phyloP scores from a whole-genome alignment of 2,329 filamentous ascomycete species.

The Diaporthe amygdali region DNA sequence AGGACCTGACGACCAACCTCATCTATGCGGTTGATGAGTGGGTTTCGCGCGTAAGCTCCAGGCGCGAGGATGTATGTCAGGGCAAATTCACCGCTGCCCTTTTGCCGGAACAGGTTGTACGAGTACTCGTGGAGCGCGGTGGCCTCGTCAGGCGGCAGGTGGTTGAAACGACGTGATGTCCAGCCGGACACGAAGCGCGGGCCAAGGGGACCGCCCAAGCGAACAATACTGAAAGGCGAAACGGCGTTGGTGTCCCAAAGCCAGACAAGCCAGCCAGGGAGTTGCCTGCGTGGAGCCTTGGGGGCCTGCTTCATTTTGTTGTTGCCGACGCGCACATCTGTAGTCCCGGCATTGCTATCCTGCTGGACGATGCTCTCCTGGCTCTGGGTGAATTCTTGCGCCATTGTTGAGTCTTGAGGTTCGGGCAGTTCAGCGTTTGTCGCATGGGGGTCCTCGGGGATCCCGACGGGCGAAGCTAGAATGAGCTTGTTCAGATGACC shows the following conservation, averaged over 20 bases:
- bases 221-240: conserved; percentile 90
- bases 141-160: conserved; percentile 80
- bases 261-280: conserved; percentile 88
- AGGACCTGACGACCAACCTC: conserved; percentile 78
- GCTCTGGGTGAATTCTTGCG: conserved; percentile 81
- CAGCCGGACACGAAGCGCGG: conserved; percentile 93
- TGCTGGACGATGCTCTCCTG: conserved; percentile 57
- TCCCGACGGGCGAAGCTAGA: conserved; percentile 89
- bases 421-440: conserved; percentile 82
- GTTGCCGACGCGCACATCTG: conserved; percentile 47
- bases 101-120: conserved; percentile 91
- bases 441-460: conserved; percentile 93
- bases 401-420: conserved; percentile 72
- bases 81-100: conserved; percentile 92
- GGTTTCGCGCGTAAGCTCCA: conserved; percentile 87
- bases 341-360: conserved; percentile 30
- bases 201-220: conserved; percentile 86
- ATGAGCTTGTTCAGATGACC: conserved; percentile 95
- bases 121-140: conserved; percentile 90
- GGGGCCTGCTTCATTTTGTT: conserved; percentile 37
- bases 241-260: conserved; percentile 93
- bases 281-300: conserved; percentile 53
- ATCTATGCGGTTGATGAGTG: conserved; percentile 85
- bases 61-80: conserved; percentile 92
- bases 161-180: conserved; percentile 91